Evolutionary conservation across 2,329 filamentous ascomycete species (phyloP), one percentile per base, ranked within the genome.

Genomic region (Sporothrix humicola): DNA sequence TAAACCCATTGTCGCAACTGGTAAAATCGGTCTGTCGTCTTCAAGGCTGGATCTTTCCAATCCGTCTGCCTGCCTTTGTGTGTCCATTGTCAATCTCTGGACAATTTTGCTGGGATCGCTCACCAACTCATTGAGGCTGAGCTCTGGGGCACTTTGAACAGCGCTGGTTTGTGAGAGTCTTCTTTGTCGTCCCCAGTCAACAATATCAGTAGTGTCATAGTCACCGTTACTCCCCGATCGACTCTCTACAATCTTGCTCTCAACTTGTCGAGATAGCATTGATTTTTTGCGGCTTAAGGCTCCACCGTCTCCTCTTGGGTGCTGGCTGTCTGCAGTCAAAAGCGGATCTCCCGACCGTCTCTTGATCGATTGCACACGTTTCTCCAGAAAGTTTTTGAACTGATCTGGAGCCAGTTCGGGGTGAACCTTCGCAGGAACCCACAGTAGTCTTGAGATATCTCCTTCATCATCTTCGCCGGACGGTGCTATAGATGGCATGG

Each of bases 361-460:
- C 81, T 94, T 91, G 78, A 98, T 97, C 50, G 93, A 92, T 77
- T 97, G 93, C 13, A 98, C 93, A 79, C 95, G 91, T 76, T 95
- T 97, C 79, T 99, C 95, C 1, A 99, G 88, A 77, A 98, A 99
- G 0, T 92, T 95, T 82, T 97, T 98, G 86, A 98, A 99, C 78
- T 98, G 96, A 79, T 93, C 94, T 0, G 96, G 96, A 2, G 96
- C 96, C 68, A 99, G 86, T 82, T 99, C 96, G 0, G 96, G 96
- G 79, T 99, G 96, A 42, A 99, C 88, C 74, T 94, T 90, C 31
- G 96, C 96, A 5, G 96, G 96, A 6, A 99, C 96, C 96, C 96
- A 99, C 77, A 98, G 93, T 74, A 98, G 84, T 75, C 94, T 89
- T 1, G 95, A 94, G 8, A 94, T 90, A 80, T 98, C 95, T 78